phyloP scores from a whole-genome alignment of 116 monocot genomes.

The Thalassia testudinum region DNA sequence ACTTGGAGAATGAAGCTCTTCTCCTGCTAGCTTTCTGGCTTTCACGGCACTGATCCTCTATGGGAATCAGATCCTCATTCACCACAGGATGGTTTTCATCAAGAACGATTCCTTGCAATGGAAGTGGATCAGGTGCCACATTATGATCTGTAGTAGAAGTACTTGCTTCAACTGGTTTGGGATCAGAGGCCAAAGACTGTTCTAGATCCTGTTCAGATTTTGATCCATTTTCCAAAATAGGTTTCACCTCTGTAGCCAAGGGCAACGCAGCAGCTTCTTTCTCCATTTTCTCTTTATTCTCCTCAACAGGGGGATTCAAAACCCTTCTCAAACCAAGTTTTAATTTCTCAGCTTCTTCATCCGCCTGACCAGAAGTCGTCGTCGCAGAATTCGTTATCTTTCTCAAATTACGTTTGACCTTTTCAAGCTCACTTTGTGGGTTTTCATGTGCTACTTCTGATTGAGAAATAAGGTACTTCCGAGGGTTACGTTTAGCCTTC shows the following conservation, averaged over 20 bases:
- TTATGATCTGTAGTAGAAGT: background rate
- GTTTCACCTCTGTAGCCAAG: background rate
- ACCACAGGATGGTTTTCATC: background rate
- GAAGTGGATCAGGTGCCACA: background rate
- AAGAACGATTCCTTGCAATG: background rate
- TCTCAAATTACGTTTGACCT: slow-evolving; percentile 71
- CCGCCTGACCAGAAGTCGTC: slow-evolving; percentile 22
- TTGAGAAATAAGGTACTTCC: slow-evolving; percentile 22
- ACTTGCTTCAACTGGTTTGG: background rate
- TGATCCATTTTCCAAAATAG: background rate
- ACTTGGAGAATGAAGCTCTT: slow-evolving; percentile 50
- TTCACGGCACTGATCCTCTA: slow-evolving; percentile 15
- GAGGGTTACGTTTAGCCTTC: slow-evolving; percentile 31
- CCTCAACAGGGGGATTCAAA: slow-evolving; percentile 5
- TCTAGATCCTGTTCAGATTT: background rate
- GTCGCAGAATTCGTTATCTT: slow-evolving; percentile 40
- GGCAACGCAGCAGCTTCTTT: slow-evolving; percentile 10
- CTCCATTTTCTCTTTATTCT: background rate
- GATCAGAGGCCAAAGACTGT: background rate
- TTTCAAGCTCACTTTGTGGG: slow-evolving; percentile 75
- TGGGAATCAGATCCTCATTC: background rate
- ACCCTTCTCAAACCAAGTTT: slow-evolving; percentile 9
- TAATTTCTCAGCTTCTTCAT: slow-evolving; percentile 18
- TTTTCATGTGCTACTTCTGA: slow-evolving; percentile 25
- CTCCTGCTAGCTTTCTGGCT: slow-evolving; percentile 30